These are phyloP conservation scores for Aspergillus novoparasiticus DNA, from an alignment of 2,329 filamentous ascomycete genomes.

Conservation along the genomic window DNA sequence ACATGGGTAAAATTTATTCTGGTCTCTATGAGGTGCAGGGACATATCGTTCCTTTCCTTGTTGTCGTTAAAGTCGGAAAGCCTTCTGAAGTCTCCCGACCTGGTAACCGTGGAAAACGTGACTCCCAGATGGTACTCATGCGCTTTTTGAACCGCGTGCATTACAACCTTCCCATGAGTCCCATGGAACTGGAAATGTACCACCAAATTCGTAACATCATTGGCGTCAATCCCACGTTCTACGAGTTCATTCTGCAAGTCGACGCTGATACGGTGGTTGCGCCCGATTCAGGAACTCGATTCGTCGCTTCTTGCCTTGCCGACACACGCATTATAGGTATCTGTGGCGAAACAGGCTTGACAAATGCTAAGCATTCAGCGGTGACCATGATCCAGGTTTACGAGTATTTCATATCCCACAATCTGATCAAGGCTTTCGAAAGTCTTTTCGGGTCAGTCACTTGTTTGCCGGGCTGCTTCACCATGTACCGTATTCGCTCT, in stretches of 20 bases:
- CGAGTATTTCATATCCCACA: constrained; percentile 99
- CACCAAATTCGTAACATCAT: constrained; percentile 99
- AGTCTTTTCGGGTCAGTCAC: constrained; percentile 96
- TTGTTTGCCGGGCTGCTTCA: constrained; percentile 97
- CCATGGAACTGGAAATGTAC: constrained; percentile 95
- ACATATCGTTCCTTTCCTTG: constrained; percentile 96
- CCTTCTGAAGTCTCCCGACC: constrained; percentile 73
- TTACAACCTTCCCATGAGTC: constrained; percentile 95
- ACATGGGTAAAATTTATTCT: constrained; percentile 99
- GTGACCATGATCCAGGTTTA: constrained; percentile 99
- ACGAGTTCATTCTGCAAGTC: constrained; percentile 95
- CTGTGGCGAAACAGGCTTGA: constrained; percentile 91
- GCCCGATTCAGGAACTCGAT: constrained; percentile 83
- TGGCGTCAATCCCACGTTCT: constrained; percentile 96
- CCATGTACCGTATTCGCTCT: constrained; percentile 96
- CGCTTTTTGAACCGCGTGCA: constrained; percentile 98
- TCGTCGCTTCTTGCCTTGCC: constrained; percentile 86
- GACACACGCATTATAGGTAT: constrained; percentile 92
- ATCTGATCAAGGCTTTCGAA: constrained; percentile 94
- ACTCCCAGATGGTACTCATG: constrained; percentile 98
- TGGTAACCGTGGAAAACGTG: constrained; percentile 98
- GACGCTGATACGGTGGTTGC: constrained; percentile 96
- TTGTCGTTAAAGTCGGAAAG: constrained; percentile 93
- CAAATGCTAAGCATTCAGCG: constrained; percentile 89
- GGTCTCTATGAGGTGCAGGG: constrained; percentile 97